Conservation (phyloP, 2,329 filamentous ascomycete species). For the Exophiala calicioides region DNA sequence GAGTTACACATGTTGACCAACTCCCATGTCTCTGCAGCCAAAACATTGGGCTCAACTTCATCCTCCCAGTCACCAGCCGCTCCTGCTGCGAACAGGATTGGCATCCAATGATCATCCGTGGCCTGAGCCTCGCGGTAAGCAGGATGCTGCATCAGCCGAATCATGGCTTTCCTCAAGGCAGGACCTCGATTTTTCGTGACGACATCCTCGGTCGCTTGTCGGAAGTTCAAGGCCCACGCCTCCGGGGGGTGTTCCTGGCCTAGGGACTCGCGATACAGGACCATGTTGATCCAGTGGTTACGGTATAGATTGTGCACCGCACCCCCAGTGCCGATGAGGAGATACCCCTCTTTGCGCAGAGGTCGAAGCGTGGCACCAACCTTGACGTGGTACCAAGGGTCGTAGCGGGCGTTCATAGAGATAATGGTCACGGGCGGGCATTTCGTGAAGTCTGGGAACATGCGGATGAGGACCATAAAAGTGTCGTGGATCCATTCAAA, state of each 20-base stretch:
- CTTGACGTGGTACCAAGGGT: constrained; percentile 58
- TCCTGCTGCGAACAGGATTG: constrained; percentile 64
- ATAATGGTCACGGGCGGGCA: constrained; percentile 66
- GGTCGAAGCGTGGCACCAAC: constrained; percentile 59
- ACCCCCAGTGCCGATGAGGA: constrained; percentile 63
- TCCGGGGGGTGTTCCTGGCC: constrained; percentile 61
- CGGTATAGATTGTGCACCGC: constrained; percentile 69
- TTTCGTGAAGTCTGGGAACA: constrained; percentile 43
- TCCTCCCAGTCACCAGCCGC: constrained; percentile 53
- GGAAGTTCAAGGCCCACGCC: constrained; percentile 63
- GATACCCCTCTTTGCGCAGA: constrained; percentile 55
- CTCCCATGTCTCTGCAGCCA: constrained; percentile 65
- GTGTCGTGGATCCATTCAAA: constrained; percentile 75
- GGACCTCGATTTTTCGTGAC: constrained; percentile 58
- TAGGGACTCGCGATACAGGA: constrained; percentile 64
- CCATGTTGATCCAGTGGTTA: constrained; percentile 66
- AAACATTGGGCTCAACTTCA: constrained; percentile 41
- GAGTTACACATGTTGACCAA: constrained; percentile 61
- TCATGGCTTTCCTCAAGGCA: constrained; percentile 55
- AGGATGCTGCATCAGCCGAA: constrained; percentile 68
- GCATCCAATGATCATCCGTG: constrained; percentile 71
- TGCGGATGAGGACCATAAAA: constrained; percentile 67
- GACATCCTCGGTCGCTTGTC: constrained; percentile 64
- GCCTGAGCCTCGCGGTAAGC: constrained; percentile 67
- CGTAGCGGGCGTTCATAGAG: constrained; percentile 56